phyloP scores from a whole-genome alignment of 23 red algal species.

The Gracilaria gracilis region DNA sequence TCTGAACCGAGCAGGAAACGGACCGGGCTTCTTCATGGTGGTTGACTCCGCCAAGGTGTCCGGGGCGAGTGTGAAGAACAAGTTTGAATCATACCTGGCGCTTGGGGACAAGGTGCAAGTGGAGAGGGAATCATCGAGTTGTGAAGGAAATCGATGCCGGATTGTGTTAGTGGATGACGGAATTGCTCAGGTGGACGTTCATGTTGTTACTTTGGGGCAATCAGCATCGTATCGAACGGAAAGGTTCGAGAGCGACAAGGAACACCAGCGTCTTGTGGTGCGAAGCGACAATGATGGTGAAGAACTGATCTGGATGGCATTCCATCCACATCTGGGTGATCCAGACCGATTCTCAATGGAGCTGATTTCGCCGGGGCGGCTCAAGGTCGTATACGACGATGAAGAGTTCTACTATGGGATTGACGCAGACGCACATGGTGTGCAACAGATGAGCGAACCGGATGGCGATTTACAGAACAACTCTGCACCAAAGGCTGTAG shows the following conservation, averaged over 20 bases:
- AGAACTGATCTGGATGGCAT: conserved; percentile 40
- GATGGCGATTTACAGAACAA: neutral
- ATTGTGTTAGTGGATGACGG: conserved; percentile 36
- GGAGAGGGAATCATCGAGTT: conserved; percentile 21
- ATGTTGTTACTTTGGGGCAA: conserved; percentile 10
- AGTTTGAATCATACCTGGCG: conserved; percentile 57
- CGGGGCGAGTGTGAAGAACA: conserved; percentile 1
- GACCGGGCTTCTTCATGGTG: conserved; percentile 43
- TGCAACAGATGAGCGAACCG: neutral
- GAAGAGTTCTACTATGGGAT: conserved; percentile 28
- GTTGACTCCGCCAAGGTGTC: conserved; percentile 28
- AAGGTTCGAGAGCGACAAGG: neutral
- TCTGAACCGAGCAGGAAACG: conserved; percentile 13
- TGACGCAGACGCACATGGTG: conserved; percentile 22
- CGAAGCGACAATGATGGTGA: neutral
- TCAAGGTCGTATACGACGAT: conserved; percentile 28
- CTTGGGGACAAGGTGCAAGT: conserved; percentile 41
- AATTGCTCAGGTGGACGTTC: conserved; percentile 20
- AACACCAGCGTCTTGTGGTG: conserved; percentile 16
- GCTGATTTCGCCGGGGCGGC: neutral
- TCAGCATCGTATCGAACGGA: neutral
- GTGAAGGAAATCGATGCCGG: conserved; percentile 16
- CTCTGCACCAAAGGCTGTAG: neutral
- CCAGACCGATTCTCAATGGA: conserved; percentile 19
- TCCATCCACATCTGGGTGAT: conserved; percentile 34